Conservation (phyloP, 768 basidiomycete genomes). For the Kwoniella sp. region DNA sequence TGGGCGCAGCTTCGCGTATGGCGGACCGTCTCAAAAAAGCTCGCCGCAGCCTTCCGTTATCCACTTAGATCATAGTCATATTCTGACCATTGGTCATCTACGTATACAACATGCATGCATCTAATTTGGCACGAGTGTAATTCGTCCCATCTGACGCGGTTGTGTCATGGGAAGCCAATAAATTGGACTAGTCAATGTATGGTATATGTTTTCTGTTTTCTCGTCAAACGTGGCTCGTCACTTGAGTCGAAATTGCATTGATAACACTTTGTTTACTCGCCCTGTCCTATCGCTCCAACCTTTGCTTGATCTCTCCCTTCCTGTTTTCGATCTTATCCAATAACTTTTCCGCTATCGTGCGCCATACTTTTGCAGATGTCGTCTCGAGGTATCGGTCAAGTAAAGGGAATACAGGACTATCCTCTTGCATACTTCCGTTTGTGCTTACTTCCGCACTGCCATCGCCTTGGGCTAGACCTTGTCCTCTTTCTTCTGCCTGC, state of each 20-base stretch:
- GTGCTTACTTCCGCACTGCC: background rate
- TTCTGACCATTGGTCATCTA: background rate
- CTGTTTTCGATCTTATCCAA: conserved; percentile 41
- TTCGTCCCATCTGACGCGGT: no score
- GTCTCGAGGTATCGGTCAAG: conserved; percentile 69
- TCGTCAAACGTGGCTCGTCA: no score
- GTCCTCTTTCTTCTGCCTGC: background rate
- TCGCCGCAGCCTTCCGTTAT: no score
- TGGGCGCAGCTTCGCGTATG: no score
- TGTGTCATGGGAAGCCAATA: no score
- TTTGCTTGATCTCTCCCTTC: conserved; percentile 13
- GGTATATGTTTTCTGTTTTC: no score
- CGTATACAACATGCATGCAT: background rate
- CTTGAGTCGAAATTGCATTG: no score
- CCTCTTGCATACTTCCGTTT: background rate
- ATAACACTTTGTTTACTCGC: background rate
- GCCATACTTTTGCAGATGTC: conserved; percentile 70
- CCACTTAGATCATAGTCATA: no score
- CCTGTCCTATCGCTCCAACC: conserved; percentile 5
- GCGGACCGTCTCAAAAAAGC: no score
- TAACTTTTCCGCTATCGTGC: conserved; percentile 62
- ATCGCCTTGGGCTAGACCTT: background rate
- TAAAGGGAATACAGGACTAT: conserved; percentile 59
- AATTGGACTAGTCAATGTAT: no score
- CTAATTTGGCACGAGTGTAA: no score